Evolutionary conservation across 768 basidiomycete species (phyloP), one percentile per base, ranked within the genome.

Genomic region (Suillus spraguei): DNA sequence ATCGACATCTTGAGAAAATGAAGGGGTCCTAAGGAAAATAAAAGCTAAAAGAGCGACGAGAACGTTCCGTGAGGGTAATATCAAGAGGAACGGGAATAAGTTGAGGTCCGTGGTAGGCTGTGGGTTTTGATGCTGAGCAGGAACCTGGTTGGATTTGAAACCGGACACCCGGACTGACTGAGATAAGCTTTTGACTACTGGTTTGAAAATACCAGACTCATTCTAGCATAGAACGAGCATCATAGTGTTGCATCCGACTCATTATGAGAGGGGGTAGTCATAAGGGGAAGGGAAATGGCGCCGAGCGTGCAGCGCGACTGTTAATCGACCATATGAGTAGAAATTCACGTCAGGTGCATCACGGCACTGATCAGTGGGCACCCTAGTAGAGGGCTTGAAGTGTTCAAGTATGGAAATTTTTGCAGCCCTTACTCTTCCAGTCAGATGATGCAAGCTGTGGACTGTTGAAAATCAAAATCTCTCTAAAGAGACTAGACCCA

Each of bases 1-100:
- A 60, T 49, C 8, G 68, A 63, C 74, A 77, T 74, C 6, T 47
- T 65, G 67, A 66, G 41, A 63, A 55, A 60, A n/a, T 32, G 24
- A 38, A 38, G 24, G 35, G 62, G 22, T 20, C 41, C 39, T 63
- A 53, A 9, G 69, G 71, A 67, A 71, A 71, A 67, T 63, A 63
- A 24, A 66, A 60, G 61, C 22, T 32, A 44, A 70, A 68, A n/a
- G 55, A 74, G 33, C 24, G 63, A 67, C 44, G 20, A 55, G 52
- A 63, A 49, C 41, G 33, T 28, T 22, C 50, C 60, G 39, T 35
- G 35, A 60, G 22, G 35, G 52, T 32, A 68, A 28, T 14, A 22
- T 61, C 46, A 54, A 6, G 17, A 28, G 3, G 47, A 33, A 50
- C 44, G 14, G n/a, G 14, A 55, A 10, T 33, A 10, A 53, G 10